Conservation (phyloP, 768 basidiomycete genomes). For the Austroboletus festivus region DNA sequence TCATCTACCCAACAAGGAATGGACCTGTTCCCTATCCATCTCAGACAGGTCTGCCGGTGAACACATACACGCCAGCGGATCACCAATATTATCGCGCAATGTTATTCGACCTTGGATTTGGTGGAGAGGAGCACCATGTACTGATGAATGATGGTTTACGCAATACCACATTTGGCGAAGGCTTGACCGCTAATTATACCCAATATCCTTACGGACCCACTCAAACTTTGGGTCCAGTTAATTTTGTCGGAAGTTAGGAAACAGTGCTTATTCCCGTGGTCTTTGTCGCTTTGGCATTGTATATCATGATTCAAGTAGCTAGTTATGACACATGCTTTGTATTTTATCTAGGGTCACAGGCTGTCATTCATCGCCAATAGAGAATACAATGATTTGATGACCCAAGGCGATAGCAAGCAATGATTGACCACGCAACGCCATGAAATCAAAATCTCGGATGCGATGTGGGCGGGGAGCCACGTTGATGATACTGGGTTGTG, state of each 20-base stretch:
- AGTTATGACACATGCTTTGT: conserved; percentile 22
- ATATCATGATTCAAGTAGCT: conserved; percentile 10
- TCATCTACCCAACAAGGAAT: conserved; percentile 13
- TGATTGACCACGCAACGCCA: conserved; percentile 57
- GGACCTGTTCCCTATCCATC: conserved; percentile 18
- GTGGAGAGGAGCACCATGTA: conserved; percentile 36
- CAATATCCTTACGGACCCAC: conserved; percentile 32
- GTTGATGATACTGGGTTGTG: conserved; percentile 57
- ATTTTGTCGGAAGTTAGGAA: conserved; percentile 24
- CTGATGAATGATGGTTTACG: conserved; percentile 24
- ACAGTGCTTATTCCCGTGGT: conserved; percentile 1
- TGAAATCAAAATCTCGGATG: conserved; percentile 75
- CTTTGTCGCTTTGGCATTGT: conserved; percentile 2
- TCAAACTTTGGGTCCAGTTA: conserved; percentile 22
- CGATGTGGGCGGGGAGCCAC: conserved; percentile 61
- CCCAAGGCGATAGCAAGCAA: conserved; percentile 68
- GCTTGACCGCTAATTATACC: conserved; percentile 33
- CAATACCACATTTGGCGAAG: conserved; percentile 30
- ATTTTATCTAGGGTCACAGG: conserved; percentile 5
- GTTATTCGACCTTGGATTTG: conserved; percentile 71
- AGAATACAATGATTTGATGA: conserved; percentile 53
- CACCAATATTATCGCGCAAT: conserved; percentile 71
- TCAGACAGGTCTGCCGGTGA: conserved; percentile 34
- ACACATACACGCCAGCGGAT: conserved; percentile 44
- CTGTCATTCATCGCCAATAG: conserved; percentile 58